Base-by-base conservation (phyloP, 495 filamentous ascomycete genomes). In the Hypomontagnella submonticulosa region DNA sequence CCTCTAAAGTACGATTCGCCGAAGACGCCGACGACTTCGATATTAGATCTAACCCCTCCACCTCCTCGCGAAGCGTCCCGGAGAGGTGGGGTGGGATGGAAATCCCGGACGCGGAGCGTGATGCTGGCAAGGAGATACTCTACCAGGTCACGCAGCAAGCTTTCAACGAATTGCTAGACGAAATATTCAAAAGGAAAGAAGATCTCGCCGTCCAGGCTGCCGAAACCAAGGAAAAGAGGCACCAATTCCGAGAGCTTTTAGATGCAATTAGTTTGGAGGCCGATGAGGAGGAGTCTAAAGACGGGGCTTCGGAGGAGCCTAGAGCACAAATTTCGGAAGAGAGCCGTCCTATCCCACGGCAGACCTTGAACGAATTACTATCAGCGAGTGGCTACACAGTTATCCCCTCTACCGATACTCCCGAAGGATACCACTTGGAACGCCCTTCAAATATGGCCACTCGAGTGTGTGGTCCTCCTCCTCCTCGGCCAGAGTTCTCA, bases 121-220 rank as follows among this genome's bases (percentile, higher is more conserved):
- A 97, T 70, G 85, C 90, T 6, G 92, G 92, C 30, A 92, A 90
- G 63, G 95, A 98, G 69, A 86, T 97, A 12, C 79, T 98, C 5
- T 97, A 95, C 69, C 91, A 97, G 71, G 87, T 94, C 13, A 91
- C 90, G 0, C 92, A 97, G 69, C 88, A 96, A 70, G 92, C 90
- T 0, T 89, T 97, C 74, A 97, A 97, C 70, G 92, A 98, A 73
- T 79, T 98, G 3, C 84, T 99, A 4, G 91, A 97, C 72, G 80
- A 87, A 8, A 79, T 99, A 0, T 98, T 98, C 79, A 88, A 88
- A 65, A 80, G 80, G 19, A 89, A 90, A 61, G 95, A 99, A 76
- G 88, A 92, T 57, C 73, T 90, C 6, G 87, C 92, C 7, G 79
- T 96, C 62, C 83, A 89, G 49, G 87, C 85, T 7, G 83, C 85